Conservation (phyloP, 768 basidiomycete species). For the Leucocoprinus leucothites region DNA sequence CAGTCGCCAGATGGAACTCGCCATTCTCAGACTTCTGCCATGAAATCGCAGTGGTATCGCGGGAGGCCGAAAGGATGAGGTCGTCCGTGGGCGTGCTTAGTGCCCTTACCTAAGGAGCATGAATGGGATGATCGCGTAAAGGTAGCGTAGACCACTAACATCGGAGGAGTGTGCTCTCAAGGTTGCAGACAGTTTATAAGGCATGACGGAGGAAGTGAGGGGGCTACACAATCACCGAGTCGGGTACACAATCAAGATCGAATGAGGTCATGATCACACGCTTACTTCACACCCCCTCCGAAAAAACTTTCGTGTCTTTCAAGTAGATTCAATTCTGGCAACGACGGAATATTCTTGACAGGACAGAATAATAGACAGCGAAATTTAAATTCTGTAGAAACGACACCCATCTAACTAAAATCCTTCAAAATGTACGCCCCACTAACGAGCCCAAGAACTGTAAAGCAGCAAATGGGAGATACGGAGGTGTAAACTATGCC, state of each 20-base stretch:
- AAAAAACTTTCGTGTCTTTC: too few relatives aligned
- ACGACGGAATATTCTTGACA: background rate
- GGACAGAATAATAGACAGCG: constrained; percentile 5
- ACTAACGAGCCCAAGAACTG: constrained; percentile 75
- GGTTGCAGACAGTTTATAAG: constrained; percentile 30
- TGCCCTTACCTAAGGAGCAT: constrained; percentile 67
- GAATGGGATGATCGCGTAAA: constrained; percentile 8
- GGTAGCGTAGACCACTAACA: constrained; percentile 17
- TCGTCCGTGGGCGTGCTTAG: constrained; percentile 72
- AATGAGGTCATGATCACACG: background rate
- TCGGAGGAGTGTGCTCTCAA: constrained; percentile 29
- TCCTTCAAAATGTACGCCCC: constrained; percentile 69
- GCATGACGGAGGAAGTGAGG: constrained; percentile 18
- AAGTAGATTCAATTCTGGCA: too few relatives aligned
- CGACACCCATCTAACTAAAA: background rate
- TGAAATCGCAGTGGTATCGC: constrained; percentile 86
- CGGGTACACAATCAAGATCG: background rate
- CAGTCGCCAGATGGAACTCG: constrained; percentile 50
- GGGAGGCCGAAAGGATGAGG: constrained; percentile 84
- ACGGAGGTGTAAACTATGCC: constrained; percentile 88
- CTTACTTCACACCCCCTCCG: too few relatives aligned
- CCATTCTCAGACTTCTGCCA: constrained; percentile 61
- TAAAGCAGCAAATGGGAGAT: constrained; percentile 69
- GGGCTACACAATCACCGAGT: background rate
- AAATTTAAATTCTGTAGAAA: background rate